Percentiles rank a stretch among this genome's conserved stretches.
phyloP scores from a whole-genome alignment of 106 monocot species.

The Acanthochlamys bracteata region DNA sequence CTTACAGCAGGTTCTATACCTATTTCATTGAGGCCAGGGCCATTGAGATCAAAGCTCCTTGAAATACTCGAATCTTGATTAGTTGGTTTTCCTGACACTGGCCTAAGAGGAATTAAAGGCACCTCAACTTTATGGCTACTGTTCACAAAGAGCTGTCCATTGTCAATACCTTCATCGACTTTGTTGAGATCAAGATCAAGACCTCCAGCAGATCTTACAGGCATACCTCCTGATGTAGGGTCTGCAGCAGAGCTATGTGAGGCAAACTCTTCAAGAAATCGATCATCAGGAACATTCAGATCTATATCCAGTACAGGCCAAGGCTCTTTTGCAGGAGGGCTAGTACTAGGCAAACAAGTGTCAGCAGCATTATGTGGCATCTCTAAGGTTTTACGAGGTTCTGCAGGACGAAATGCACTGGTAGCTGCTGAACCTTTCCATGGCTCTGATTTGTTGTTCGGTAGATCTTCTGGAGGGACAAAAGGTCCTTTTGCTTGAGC shows the following conservation, averaged over 20 bases:
- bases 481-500: slow-evolving; percentile 81
- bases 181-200: slow-evolving; percentile 85
- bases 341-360: slow-evolving; percentile 20
- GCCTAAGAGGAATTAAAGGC: slow-evolving; percentile 31
- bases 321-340: slow-evolving; percentile 21
- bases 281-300: slow-evolving; percentile 71
- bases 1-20: slow-evolving; percentile 26
- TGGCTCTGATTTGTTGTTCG: slow-evolving; percentile 39
- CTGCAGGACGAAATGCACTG: slow-evolving; percentile 91
- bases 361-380: slow-evolving; percentile 46
- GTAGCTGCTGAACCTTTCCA: slow-evolving; percentile 99
- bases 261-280: slow-evolving; percentile 44
- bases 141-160: slow-evolving; percentile 28
- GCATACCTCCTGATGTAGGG: slow-evolving; percentile 29
- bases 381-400: slow-evolving; percentile 70
- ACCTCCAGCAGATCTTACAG: slow-evolving; percentile 25
- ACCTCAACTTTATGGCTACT: slow-evolving; percentile 28
- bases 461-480: slow-evolving; percentile 58
- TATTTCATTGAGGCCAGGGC: slow-evolving; percentile 62
- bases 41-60: slow-evolving; percentile 84
- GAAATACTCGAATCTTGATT: slow-evolving; percentile 34
- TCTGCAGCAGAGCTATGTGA: slow-evolving; percentile 42
- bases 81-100: slow-evolving; percentile 12
- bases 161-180: slow-evolving; percentile 58
- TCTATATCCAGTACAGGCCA: slow-evolving; percentile 62